A percentile compares a stretch with the other conserved stretches of the same genome.
Conservation (phyloP, 345 rosid species). For the Melaleuca quinquenervia region DNA sequence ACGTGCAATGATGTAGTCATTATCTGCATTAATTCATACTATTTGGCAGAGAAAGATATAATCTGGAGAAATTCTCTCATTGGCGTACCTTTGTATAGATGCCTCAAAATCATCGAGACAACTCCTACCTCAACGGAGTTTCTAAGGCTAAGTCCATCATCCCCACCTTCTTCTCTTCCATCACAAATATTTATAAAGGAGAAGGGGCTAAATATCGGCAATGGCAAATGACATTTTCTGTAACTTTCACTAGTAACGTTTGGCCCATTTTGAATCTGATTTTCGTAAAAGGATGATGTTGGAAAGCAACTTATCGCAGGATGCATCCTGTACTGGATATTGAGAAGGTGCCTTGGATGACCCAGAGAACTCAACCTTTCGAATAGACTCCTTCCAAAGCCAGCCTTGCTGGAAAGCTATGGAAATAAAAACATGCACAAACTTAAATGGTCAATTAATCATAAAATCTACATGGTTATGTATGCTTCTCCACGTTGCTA, state of each 20-base stretch:
- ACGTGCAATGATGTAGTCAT: not conserved
- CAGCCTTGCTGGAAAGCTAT: not conserved
- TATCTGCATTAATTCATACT: not conserved
- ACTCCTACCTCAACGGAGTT: not conserved
- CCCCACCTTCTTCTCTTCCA: not conserved
- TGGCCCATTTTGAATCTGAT: not conserved
- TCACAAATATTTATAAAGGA: not conserved
- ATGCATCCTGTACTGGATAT: slow-evolving; percentile 2
- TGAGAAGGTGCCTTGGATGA: not conserved
- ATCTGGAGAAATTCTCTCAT: not conserved
- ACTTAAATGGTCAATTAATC: not conserved
- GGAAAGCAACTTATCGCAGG: not conserved
- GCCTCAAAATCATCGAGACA: not conserved
- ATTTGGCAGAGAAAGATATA: not conserved
- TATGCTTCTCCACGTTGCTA: not conserved
- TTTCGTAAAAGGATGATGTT: not conserved
- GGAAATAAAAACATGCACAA: not conserved
- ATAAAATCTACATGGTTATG: not conserved
- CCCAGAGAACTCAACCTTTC: slow-evolving; percentile 2
- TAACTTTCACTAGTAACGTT: not conserved
- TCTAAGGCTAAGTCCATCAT: not conserved
- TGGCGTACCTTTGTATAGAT: not conserved
- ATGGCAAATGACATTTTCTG: not conserved
- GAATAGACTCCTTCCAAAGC: slow-evolving; percentile 1
- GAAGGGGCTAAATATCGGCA: not conserved